phyloP scores from a whole-genome alignment of 805 yeast species.

The Kodamaea sagamina region DNA sequence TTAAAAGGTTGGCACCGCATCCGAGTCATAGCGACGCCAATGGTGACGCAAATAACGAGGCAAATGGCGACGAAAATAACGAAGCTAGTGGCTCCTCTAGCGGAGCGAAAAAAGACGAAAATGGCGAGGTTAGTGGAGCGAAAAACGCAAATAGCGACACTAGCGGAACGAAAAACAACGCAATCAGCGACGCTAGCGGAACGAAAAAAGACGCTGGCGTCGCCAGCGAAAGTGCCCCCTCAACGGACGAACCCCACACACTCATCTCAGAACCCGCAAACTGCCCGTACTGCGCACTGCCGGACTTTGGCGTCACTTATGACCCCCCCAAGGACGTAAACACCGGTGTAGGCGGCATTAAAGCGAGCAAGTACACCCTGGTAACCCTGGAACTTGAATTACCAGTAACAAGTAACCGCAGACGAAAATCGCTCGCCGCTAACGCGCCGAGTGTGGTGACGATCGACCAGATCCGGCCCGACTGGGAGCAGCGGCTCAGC shows the following conservation, averaged over 20 bases:
- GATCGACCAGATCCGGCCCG: conserved; percentile 84
- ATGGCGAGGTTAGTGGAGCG: too few relatives aligned
- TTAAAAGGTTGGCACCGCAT: conserved; percentile 89
- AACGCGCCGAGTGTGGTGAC: conserved; percentile 71
- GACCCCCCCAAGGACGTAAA: conserved; percentile 56
- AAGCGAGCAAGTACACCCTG: conserved; percentile 53
- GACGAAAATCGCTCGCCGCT: conserved; percentile 57
- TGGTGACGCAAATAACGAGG: too few relatives aligned
- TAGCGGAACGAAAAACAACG: too few relatives aligned
- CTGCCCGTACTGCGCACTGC: conserved; percentile 92
- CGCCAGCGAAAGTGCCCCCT: conserved; percentile 5
- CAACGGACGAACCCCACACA: conserved; percentile 49
- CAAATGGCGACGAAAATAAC: too few relatives aligned
- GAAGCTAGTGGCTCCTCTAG: not conserved
- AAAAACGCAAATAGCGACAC: too few relatives aligned
- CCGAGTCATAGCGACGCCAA: conserved; percentile 74
- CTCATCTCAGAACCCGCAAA: conserved; percentile 83
- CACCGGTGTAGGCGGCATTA: conserved; percentile 57
- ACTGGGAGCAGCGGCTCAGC: conserved; percentile 78
- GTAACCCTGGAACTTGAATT: too few relatives aligned
- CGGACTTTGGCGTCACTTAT: conserved; percentile 82
- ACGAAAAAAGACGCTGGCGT: not conserved
- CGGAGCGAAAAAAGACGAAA: conserved; percentile 39
- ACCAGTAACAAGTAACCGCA: too few relatives aligned
- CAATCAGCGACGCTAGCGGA: not conserved